Percentiles rank a stretch among this genome's conserved stretches.
Conservation (phyloP, 1,284 basidiomycete species). For the Puccinia horiana region DNA sequence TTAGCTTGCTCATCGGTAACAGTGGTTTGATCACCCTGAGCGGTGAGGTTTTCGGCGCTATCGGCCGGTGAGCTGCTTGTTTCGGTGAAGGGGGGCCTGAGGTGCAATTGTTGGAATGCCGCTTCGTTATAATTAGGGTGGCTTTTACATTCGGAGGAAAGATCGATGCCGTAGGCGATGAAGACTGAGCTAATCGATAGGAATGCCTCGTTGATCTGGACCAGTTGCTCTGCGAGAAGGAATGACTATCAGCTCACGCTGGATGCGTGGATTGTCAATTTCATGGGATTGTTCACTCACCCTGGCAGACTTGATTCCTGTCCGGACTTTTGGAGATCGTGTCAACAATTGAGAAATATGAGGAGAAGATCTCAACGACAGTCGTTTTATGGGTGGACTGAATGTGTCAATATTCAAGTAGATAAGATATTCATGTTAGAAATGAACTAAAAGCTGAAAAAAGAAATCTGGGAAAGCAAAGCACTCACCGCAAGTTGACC, state of each 20-base stretch:
- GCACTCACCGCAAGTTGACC: not conserved
- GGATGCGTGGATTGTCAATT: not conserved
- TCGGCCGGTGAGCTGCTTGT: not conserved
- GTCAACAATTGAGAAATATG: constrained; percentile 1
- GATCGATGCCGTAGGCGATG: not conserved
- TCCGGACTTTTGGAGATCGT: not conserved
- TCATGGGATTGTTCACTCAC: not conserved
- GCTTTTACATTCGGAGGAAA: not conserved
- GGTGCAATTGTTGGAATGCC: not conserved
- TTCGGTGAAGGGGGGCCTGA: not conserved
- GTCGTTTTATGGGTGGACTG: not conserved
- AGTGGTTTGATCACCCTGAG: not conserved
- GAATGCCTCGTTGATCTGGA: constrained; percentile 6
- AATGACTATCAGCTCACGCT: not conserved
- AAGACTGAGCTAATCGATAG: not conserved
- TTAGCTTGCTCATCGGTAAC: not conserved
- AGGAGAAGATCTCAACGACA: not conserved
- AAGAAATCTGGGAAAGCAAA: no score
- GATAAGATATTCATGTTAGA: not conserved
- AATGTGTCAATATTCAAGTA: not conserved
- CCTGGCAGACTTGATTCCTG: not conserved
- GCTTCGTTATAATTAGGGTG: not conserved
- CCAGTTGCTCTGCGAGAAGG: not conserved
- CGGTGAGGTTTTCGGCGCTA: not conserved
- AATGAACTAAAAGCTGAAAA: not conserved